Conservation (phyloP, 2,329 filamentous ascomycete species). For the Alternaria sp. region DNA sequence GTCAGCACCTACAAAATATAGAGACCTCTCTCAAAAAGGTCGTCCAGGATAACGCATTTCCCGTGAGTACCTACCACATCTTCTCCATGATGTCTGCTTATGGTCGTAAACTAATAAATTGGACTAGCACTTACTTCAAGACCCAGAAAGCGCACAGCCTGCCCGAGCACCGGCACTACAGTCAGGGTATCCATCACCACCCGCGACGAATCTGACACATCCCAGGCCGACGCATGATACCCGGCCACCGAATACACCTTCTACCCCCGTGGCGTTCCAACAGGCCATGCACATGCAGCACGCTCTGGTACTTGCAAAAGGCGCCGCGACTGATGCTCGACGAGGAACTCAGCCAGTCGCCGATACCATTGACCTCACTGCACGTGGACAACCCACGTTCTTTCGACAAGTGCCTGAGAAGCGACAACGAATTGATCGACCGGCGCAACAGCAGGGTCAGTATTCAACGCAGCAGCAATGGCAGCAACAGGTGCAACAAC, state of each 20-base stretch:
- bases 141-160: not conserved
- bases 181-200: not conserved
- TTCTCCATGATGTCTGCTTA: not conserved
- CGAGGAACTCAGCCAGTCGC: not conserved
- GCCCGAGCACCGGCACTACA: not conserved
- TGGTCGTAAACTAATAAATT: not conserved
- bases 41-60: not conserved
- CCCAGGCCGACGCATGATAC: not conserved
- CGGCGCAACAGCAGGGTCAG: not conserved
- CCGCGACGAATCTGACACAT: not conserved
- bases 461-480: not conserved
- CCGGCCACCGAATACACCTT: not conserved
- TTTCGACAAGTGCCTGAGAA: not conserved
- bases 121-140: not conserved
- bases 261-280: not conserved
- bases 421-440: not conserved
- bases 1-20: accelerated
- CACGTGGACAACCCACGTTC: not conserved
- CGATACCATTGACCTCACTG: not conserved
- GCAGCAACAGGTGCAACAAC: not conserved
- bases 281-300: not conserved
- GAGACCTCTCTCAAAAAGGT: not conserved
- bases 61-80: not conserved
- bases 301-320: not conserved
- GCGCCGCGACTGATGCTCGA: not conserved